Evolutionary conservation across 192 early-diverging fungal genomes (phyloP), one percentile per base, ranked within the genome.

Genomic region (Cetraspora pellucida): DNA sequence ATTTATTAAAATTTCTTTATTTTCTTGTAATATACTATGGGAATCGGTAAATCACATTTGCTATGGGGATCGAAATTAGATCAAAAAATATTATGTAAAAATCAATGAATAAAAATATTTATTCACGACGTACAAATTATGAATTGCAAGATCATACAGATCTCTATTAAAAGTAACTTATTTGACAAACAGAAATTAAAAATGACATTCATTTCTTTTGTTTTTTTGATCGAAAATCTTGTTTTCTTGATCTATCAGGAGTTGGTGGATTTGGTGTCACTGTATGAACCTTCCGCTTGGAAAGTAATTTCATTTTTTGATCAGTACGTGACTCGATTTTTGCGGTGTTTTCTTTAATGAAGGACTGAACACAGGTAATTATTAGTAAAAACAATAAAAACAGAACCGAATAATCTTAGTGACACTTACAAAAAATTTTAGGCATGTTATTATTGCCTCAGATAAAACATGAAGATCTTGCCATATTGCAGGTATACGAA

Each of bases 361-460:
- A 73, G 19, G 52, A 73, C 54, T 73, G 31, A 73, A 58, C 17
- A 58, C 58, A 58, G n/a, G 43, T 43, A 30, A 73, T 23, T 37
- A 73, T 73, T 73, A 50, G 6, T 17, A 52, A 44, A 69, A 47
- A 30, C 5, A 44, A 68, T 10, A 61, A 61, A 61, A 68, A 23
- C n/a, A 44, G 43, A n/a, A 66, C 37, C 55, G n/a, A 2, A 57
- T 57, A 2, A 58, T 23, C 57, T 58, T 68, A 23, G 43, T 55
- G 13, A 52, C 1, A 30, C 69, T 72, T 49, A 72, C 66, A 72
- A 72, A 54, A 67, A 72, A 72, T n/a, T 72, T 55, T 28, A 72
- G 17, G 23, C 69, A 72, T 49, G 52, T 54, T 54, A 55, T 72
- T 23, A 72, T 55, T 55, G 69, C 47, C 13, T 72, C 69, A 19